Evolutionary conservation across 2,329 filamentous ascomycete genomes (phyloP).

Genomic region (Diplodia sapinea): DNA sequence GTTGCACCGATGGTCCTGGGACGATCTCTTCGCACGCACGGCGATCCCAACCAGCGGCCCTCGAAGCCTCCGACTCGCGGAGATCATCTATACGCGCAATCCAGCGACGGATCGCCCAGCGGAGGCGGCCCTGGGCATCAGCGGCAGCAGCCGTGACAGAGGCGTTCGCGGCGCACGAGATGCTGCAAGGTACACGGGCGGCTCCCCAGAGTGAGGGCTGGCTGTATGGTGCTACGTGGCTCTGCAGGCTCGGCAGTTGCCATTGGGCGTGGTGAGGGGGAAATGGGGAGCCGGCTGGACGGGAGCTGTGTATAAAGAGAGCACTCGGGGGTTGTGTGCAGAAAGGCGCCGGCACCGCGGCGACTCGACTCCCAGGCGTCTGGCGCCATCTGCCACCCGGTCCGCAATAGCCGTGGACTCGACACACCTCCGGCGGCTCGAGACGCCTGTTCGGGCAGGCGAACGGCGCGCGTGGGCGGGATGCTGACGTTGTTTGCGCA

Average conservation of each 20-base stretch:
- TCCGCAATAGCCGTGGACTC: constrained; percentile 9
- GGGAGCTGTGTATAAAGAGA: constrained; percentile 20
- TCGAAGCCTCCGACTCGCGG: constrained; percentile 1
- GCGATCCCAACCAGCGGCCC: constrained; percentile 16
- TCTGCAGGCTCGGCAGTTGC: constrained; percentile 28
- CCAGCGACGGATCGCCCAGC: constrained; percentile 1
- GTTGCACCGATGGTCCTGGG: neutral
- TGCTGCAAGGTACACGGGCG: constrained; percentile 21
- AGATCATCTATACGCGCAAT: neutral
- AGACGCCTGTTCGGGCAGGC: constrained; percentile 14
- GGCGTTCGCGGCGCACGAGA: constrained; percentile 10
- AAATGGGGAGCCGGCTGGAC: constrained; percentile 29
- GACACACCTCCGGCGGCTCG: neutral
- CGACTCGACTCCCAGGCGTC: neutral
- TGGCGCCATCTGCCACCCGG: constrained; percentile 1
- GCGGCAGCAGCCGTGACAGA: neutral
- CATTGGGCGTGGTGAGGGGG: constrained; percentile 15
- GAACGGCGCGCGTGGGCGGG: constrained; percentile 13
- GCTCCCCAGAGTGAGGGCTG: constrained; percentile 24
- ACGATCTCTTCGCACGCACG: constrained; percentile 4
- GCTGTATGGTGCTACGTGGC: constrained; percentile 29
- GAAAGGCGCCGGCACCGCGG: neutral
- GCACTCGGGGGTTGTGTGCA: neutral
- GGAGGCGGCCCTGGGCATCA: constrained; percentile 1
- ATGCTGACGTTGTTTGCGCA: constrained; percentile 23